phyloP scores from a whole-genome alignment of 352 stramenopile species.

The Blastocystis sp. region DNA sequence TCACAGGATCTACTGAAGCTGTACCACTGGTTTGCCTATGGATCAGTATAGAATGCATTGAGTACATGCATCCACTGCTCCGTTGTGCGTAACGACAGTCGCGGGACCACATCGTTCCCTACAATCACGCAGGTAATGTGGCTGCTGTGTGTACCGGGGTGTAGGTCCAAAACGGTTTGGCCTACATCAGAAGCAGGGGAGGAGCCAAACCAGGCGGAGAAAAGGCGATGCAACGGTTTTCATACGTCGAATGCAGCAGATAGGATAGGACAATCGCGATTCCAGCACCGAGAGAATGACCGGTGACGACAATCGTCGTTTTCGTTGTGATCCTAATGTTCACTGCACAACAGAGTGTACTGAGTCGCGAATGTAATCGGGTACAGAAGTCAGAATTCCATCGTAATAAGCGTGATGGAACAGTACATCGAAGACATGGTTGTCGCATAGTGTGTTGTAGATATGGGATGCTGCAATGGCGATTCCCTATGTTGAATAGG shows the following conservation, averaged over 20 bases:
- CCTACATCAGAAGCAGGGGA: not conserved
- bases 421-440: not conserved
- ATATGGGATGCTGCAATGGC: conserved; percentile 3
- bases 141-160: not conserved
- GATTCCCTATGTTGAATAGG: conserved; percentile 1
- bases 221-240: conserved; percentile 25
- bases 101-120: conserved; percentile 46
- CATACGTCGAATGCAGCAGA: not conserved
- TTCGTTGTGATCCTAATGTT: not conserved
- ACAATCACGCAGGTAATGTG: conserved; percentile 13
- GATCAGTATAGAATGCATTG: not conserved
- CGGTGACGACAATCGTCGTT: conserved; percentile 9
- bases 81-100: not conserved
- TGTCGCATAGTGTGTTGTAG: not conserved
- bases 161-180: not conserved
- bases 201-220: not conserved
- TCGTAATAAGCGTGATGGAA: not conserved
- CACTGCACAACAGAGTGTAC: not conserved
- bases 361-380: not conserved
- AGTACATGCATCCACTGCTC: not conserved
- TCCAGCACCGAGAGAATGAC: conserved; percentile 30
- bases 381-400: not conserved
- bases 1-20: not conserved
- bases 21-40: not conserved
- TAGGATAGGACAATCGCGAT: conserved; percentile 28